Evolutionary conservation across 805 yeast species (phyloP), one percentile per base, ranked within the genome.

Genomic region (Cyberlindnera mississippiensis): DNA sequence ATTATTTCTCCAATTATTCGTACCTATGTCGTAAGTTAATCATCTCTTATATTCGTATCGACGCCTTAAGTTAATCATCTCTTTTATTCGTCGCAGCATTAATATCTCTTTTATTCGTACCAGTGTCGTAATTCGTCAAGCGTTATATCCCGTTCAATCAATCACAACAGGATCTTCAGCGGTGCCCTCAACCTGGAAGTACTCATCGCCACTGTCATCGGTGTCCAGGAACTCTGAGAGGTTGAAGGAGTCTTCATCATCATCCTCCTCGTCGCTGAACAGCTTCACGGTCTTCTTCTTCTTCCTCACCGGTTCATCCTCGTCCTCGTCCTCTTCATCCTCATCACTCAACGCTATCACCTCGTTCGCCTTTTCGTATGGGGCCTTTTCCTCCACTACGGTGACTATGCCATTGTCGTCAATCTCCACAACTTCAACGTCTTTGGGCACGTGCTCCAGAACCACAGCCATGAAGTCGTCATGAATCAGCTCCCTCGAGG

Each of bases 401-500:
- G 41, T 38, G 8, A 52, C 46, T 2, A 38, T 17, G 16, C 38
- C 39, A 12, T 35, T 30, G 33, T 50, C 53, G 37, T 48, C 52
- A n/a, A 51, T 37, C 29, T 46, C 50, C 10, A 51, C 46, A 10
- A 20, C 22, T 2, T 40, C 41, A 3, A 40, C 42, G 4, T 30
- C 33, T 2, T 11, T 6, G 1, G 42, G 40, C 14, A 38, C 42
- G 10, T 41, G 30, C 4, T 20, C 9, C 37, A 53, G 4, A 2
- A 53, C 28, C 6, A 36, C 22, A 0, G 31, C 31, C 49, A 50
- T 50, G 37, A 50, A 53, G 33, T 53, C 57, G 33, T 53, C 57
- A 31, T 40, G 45, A 2, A 50, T 38, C 33, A 53, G 32, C 9
- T 51, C 56, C 10, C 41, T 32, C 3, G 47, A 34, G 3, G 3